Conservation (phyloP, 305 asterid genomes). For the Fraxinus sp. region DNA sequence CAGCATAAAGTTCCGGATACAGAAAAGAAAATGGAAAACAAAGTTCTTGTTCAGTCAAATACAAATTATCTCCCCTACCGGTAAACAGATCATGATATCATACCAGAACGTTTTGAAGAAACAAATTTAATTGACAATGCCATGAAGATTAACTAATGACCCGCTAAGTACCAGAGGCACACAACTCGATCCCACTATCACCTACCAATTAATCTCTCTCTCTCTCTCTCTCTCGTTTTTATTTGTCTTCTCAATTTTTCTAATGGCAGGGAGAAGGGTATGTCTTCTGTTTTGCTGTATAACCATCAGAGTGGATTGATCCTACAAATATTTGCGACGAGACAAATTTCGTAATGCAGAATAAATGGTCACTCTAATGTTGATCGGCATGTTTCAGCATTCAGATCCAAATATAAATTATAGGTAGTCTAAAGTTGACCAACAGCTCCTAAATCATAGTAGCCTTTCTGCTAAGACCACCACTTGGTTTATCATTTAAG, state of each 20-base stretch:
- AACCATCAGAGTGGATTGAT: neutral
- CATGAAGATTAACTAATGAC: neutral
- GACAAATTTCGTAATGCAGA: neutral
- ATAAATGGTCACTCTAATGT: neutral
- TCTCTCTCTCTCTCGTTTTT: neutral
- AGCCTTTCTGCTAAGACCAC: neutral
- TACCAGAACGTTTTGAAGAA: neutral
- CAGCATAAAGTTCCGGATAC: neutral
- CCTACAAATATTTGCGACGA: neutral
- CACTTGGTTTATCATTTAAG: neutral
- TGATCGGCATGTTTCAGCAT: neutral
- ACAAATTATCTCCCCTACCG: neutral
- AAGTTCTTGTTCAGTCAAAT: neutral
- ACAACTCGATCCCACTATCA: neutral
- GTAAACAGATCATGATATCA: neutral
- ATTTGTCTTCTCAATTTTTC: neutral
- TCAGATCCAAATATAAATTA: neutral
- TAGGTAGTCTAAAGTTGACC: neutral
- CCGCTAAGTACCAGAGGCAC: neutral
- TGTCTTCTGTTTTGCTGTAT: neutral
- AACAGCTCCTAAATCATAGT: neutral
- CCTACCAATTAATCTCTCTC: neutral
- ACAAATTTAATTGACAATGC: neutral
- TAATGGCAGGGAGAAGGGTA: neutral
- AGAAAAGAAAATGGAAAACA: neutral